These are phyloP conservation scores for Trichoderma asperelloides DNA, from an alignment of 495 filamentous ascomycete genomes.

Conservation along the genomic window DNA sequence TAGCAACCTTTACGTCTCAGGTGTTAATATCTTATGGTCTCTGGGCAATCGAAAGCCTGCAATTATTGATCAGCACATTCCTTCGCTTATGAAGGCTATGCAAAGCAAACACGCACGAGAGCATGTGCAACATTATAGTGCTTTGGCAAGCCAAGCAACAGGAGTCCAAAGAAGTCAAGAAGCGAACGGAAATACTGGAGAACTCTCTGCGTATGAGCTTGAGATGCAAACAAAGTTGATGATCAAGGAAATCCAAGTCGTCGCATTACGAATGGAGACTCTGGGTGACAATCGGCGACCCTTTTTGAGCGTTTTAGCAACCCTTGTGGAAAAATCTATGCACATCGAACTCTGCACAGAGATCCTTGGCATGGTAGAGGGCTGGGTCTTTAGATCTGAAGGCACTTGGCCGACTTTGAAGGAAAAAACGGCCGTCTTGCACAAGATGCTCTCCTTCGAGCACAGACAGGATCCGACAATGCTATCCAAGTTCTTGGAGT, in stretches of 20 bases:
- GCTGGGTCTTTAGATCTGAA: conserved; percentile 88
- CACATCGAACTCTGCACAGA: conserved; percentile 79
- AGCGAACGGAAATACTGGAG: conserved; percentile 38
- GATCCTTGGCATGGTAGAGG: conserved; percentile 87
- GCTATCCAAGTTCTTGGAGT: conserved; percentile 82
- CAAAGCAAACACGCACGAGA: conserved; percentile 89
- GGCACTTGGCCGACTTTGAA: conserved; percentile 94
- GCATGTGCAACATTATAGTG: conserved; percentile 69
- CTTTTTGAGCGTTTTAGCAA: conserved; percentile 88
- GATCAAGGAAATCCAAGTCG: conserved; percentile 86
- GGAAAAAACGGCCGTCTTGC: conserved; percentile 92
- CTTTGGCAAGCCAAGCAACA: conserved; percentile 36
- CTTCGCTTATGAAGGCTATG: conserved; percentile 83
- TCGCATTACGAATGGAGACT: conserved; percentile 81
- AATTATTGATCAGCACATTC: conserved; percentile 82
- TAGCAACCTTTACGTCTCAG: conserved; percentile 68
- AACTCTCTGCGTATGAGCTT: conserved; percentile 65
- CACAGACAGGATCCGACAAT: conserved; percentile 70
- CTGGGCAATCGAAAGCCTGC: conserved; percentile 73
- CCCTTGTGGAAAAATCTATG: conserved; percentile 86
- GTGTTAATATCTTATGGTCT: conserved; percentile 86
- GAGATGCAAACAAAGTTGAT: conserved; percentile 82
- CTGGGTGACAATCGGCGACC: conserved; percentile 88
- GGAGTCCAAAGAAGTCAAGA: conserved; percentile 31
- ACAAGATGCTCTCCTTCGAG: conserved; percentile 97